Percentiles rank a stretch among this genome's conserved stretches.
These are phyloP conservation scores for Phlebiopsis flavidoalba DNA, from an alignment of 768 basidiomycete genomes.

Conservation along the genomic window DNA sequence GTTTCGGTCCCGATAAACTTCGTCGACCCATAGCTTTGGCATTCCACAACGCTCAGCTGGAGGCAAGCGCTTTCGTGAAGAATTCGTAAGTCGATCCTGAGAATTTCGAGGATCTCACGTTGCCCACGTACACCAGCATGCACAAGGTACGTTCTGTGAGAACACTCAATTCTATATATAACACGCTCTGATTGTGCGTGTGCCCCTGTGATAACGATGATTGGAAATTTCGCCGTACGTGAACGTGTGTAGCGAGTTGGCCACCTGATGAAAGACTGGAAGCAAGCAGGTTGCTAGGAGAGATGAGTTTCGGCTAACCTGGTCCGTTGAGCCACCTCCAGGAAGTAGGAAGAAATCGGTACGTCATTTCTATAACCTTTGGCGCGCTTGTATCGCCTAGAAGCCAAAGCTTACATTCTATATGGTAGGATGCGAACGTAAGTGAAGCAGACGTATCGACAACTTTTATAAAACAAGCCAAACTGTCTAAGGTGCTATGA, in stretches of 20 bases:
- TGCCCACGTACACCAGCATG: constrained; percentile 72
- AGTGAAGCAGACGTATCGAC: constrained; percentile 73
- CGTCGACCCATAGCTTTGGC: constrained; percentile 54
- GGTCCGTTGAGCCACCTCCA: constrained; percentile 28
- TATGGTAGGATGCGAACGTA: constrained; percentile 49
- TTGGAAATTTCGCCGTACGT: constrained; percentile 1
- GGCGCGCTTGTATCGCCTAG: background rate
- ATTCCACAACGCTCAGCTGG: constrained; percentile 84
- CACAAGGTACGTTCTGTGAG: constrained; percentile 54
- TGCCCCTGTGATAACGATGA: background rate
- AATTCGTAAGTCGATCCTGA: constrained; percentile 77
- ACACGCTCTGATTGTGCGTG: background rate
- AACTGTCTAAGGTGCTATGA: constrained; percentile 57
- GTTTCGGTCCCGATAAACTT: constrained; percentile 2
- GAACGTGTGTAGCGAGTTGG: constrained; percentile 56
- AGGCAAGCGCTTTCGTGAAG: constrained; percentile 92
- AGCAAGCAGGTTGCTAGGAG: constrained; percentile 46
- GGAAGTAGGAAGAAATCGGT: constrained; percentile 74
- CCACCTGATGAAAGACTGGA: constrained; percentile 66
- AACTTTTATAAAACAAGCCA: constrained; percentile 53
- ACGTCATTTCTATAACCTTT: constrained; percentile 24
- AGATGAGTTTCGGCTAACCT: constrained; percentile 64
- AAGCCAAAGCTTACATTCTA: background rate
- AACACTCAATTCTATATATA: constrained; percentile 2
- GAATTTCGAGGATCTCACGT: constrained; percentile 76